A percentile compares a stretch with the other conserved stretches of the same genome.
Evolutionary conservation across 495 filamentous ascomycete species (phyloP).

Genomic region (Hypoxylon fragiforme): DNA sequence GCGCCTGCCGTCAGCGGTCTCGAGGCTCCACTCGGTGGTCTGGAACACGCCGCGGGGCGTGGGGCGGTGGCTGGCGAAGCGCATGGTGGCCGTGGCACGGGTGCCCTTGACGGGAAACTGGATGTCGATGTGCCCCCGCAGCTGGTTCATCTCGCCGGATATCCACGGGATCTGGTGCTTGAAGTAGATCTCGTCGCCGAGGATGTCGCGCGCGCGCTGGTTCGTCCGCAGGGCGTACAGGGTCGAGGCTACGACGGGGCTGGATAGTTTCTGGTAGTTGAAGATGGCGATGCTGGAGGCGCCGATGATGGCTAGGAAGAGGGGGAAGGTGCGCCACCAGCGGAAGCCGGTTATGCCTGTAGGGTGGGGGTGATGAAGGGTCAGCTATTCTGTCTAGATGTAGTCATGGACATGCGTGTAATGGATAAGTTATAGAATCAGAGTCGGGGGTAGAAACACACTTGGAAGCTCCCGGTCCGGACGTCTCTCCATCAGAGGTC

Average conservation of each 20-base stretch:
- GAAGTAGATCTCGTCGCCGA: constrained; percentile 96
- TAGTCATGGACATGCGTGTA: too few species aligned
- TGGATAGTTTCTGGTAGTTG: constrained; percentile 95
- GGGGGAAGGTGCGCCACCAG: constrained; percentile 55
- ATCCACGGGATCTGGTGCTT: constrained; percentile 89
- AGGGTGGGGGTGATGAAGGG: too few species aligned
- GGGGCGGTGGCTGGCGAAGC: constrained; percentile 75
- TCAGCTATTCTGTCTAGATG: constrained; percentile 1
- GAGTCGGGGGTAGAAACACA: constrained; percentile 35
- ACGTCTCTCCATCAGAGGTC: constrained; percentile 78
- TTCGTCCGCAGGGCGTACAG: constrained; percentile 89
- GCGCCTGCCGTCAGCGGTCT: constrained; percentile 64
- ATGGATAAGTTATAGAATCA: too few species aligned
- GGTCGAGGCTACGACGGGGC: constrained; percentile 78
- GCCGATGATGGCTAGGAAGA: constrained; percentile 62
- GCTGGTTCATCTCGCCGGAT: constrained; percentile 86
- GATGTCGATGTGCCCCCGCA: constrained; percentile 90
- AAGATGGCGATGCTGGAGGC: constrained; percentile 80
- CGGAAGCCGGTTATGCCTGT: constrained; percentile 42
- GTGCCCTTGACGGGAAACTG: constrained; percentile 85
- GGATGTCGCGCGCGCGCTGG: constrained; percentile 66
- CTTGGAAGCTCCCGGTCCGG: constrained; percentile 79
- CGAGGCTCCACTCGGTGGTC: constrained; percentile 76
- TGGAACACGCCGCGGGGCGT: constrained; percentile 73
- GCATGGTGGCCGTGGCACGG: constrained; percentile 69